phyloP scores from a whole-genome alignment of 1,284 basidiomycete genomes.

The Ganoderma meredithae region DNA sequence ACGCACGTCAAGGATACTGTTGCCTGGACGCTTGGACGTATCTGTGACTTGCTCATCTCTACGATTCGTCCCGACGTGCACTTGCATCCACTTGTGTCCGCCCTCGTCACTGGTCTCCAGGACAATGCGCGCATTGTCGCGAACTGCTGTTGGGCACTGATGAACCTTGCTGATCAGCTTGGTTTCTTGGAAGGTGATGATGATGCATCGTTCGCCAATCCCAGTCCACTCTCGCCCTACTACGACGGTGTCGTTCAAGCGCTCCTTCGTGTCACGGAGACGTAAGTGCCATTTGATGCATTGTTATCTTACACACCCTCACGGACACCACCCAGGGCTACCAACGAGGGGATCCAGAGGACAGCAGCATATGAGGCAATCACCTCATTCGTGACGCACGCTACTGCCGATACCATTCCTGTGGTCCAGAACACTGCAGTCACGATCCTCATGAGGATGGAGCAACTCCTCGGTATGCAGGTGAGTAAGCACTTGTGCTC shows the following conservation, averaged over 20 bases:
- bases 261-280: slow-evolving; percentile 86
- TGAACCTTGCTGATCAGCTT: slow-evolving; percentile 92
- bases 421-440: slow-evolving; percentile 88
- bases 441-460: slow-evolving; percentile 88
- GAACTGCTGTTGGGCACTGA: slow-evolving; percentile 97
- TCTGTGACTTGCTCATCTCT: slow-evolving; percentile 90
- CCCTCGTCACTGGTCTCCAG: slow-evolving; percentile 83
- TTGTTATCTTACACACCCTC: slow-evolving; percentile 20
- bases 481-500: slow-evolving; percentile 45
- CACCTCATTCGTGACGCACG: slow-evolving; percentile 84
- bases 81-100: slow-evolving; percentile 84
- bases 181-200: slow-evolving; percentile 70
- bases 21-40: slow-evolving; percentile 97
- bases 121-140: slow-evolving; percentile 89
- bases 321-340: slow-evolving; percentile 55
- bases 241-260: slow-evolving; percentile 89
- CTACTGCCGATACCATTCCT: slow-evolving; percentile 82
- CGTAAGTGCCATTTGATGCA: slow-evolving; percentile 52
- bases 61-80: slow-evolving; percentile 93
- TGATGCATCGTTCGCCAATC: slow-evolving; percentile 52
- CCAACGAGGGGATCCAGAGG: slow-evolving; percentile 93
- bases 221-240: slow-evolving; percentile 87
- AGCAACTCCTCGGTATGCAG: slow-evolving; percentile 85
- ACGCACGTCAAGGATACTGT: slow-evolving; percentile 95
- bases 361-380: slow-evolving; percentile 98